Conservation (phyloP, 805 yeast genomes). For the Hanseniaspora mollemarum region DNA sequence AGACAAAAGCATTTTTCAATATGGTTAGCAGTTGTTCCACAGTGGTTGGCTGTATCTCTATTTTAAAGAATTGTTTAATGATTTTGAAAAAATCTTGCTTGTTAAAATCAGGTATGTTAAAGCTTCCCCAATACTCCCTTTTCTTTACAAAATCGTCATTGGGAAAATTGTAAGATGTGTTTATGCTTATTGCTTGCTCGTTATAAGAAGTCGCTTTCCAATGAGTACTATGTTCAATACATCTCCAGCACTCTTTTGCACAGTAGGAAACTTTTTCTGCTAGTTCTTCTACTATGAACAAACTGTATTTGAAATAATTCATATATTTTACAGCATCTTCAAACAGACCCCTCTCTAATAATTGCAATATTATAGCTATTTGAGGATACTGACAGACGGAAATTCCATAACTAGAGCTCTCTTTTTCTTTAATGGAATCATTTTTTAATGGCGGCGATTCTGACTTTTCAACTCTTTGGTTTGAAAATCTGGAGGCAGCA, state of each 20-base stretch:
- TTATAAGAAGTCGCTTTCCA: neutral
- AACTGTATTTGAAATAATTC: neutral
- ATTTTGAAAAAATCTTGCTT: neutral
- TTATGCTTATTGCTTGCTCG: neutral
- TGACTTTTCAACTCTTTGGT: constrained; percentile 18
- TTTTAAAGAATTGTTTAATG: neutral
- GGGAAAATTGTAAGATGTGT: neutral
- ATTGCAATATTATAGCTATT: neutral
- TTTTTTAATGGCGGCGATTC: constrained; percentile 13
- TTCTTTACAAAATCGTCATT: neutral
- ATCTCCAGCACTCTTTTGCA: neutral
- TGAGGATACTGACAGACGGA: neutral
- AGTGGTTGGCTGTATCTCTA: neutral
- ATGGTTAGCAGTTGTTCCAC: neutral
- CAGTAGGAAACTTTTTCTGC: neutral
- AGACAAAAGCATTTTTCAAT: neutral
- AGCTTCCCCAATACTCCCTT: neutral
- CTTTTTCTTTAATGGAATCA: constrained; percentile 14
- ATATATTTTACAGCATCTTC: neutral
- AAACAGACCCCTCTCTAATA: neutral
- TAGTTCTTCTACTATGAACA: neutral
- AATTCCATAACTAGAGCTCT: no score
- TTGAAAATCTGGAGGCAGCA: neutral
- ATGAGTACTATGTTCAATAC: neutral
- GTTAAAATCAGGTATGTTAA: neutral